Conservation (phyloP, 208 protist species). For the Angomonas deanei region DNA sequence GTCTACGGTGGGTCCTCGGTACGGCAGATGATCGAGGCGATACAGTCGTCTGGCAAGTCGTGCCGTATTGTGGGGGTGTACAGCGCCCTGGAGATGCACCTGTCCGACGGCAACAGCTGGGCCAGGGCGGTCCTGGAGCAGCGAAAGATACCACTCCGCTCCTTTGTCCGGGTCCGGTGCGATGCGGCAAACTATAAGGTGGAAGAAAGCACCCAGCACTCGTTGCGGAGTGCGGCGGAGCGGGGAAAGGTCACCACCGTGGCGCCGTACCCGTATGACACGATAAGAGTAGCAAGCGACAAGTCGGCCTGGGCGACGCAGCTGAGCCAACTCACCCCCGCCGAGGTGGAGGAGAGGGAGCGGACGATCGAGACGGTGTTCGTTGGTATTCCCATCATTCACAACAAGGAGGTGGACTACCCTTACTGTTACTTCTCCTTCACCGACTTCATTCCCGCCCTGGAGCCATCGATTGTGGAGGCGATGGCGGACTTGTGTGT, state of each 20-base stretch:
- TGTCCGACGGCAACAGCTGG: conserved; percentile 2
- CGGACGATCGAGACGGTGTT: conserved; percentile 16
- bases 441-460: conserved; percentile 30
- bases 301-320: conserved; percentile 5
- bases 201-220: not conserved
- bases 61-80: conserved; percentile 1
- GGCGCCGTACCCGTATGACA: not conserved
- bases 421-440: conserved; percentile 36
- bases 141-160: not conserved
- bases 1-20: conserved; percentile 11
- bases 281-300: not conserved
- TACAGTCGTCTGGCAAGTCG: conserved; percentile 6
- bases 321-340: conserved; percentile 11
- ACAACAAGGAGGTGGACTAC: conserved; percentile 16
- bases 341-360: conserved; percentile 9
- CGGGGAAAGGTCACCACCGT: not conserved
- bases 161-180: conserved; percentile 9
- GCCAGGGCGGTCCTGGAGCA: not conserved
- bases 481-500: conserved; percentile 36
- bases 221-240: not conserved
- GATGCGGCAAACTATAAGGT: not conserved
- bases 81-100: not conserved
- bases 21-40: conserved; percentile 15
- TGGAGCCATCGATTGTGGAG: conserved; percentile 29
- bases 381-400: conserved; percentile 17